A percentile compares a stretch with the other conserved stretches of the same genome.
These are phyloP conservation scores for Phytophthora agathidicida DNA, from an alignment of 352 stramenopile species.

Conservation along the genomic window DNA sequence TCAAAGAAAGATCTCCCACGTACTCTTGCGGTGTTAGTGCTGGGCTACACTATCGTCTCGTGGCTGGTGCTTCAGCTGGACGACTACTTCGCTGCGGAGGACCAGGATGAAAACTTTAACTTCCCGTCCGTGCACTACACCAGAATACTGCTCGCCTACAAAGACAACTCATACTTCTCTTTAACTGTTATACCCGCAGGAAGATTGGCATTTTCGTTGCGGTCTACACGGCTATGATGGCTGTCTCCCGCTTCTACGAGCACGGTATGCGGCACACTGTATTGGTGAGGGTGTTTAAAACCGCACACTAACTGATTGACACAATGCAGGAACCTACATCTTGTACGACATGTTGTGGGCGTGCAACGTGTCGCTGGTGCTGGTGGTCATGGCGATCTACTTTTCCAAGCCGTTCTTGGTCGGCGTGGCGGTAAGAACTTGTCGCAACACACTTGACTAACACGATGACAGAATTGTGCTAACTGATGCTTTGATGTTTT, in stretches of 20 bases:
- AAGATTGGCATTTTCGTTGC: constrained; percentile 57
- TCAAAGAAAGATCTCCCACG: constrained; percentile 59
- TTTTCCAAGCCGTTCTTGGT: constrained; percentile 86
- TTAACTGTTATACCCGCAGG: constrained; percentile 26
- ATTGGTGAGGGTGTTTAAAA: background rate
- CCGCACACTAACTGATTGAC: background rate
- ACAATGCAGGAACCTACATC: constrained; percentile 67
- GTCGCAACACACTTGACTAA: no score
- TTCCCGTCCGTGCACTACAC: constrained; percentile 47
- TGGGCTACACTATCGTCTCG: constrained; percentile 37
- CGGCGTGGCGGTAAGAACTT: constrained; percentile 60
- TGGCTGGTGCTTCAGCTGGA: constrained; percentile 65
- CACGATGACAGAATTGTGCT: no score
- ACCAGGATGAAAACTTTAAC: constrained; percentile 51
- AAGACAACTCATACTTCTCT: background rate
- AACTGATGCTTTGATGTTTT: background rate
- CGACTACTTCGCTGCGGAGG: constrained; percentile 45
- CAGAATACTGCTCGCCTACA: background rate
- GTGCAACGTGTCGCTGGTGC: constrained; percentile 78
- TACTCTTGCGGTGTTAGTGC: constrained; percentile 36
- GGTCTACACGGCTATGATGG: constrained; percentile 56
- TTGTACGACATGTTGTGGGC: constrained; percentile 83
- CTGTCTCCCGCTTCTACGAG: constrained; percentile 58
- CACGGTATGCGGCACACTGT: constrained; percentile 45
- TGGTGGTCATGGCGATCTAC: constrained; percentile 72